Evolutionary conservation across 2,329 filamentous ascomycete genomes (phyloP), one percentile per base, ranked within the genome.

Genomic region (Apiospora sp.): DNA sequence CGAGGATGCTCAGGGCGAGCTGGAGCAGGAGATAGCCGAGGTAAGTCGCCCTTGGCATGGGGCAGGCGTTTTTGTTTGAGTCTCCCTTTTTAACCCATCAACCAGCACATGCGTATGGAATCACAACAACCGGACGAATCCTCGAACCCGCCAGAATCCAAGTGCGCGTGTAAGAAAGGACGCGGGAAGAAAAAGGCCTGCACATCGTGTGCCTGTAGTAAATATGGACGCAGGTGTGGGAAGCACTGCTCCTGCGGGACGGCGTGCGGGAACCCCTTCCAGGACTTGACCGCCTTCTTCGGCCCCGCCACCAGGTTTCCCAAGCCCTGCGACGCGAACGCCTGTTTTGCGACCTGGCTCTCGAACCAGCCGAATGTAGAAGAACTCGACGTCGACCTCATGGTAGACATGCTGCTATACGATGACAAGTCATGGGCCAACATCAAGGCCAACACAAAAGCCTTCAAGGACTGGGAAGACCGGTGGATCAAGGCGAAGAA

Each of bases 161-260:
- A 77, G 69, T 81, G 80, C 69, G 75, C 78, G 30, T 81, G 80
- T 71, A 81, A 81, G 58, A 81, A 80, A 49, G 79, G 79, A 13
- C 79, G 80, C 3, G 80, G 80, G 2, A 80, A 80, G 73, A 81
- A 81, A 75, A 81, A 80, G 70, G 76, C 78, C 30, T 81, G 80
- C 67, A 74, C 76, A 24, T 77, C 77, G n/a, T 81, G 80, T 34
- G 78, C 74, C 68, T 81, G 80, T 61, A 81, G 78, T 71, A 80
- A 78, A 74, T 79, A 81, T 41, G 80, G 80, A 13, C 73, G 78
- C 12, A 74, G 74, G 64, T 81, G 80, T 64, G 78, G 74, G 30
- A 58, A 77, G 61, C 71, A 75, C 24, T 81, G 80, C 72, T 76
- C 77, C 30, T 81, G 80, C 71, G 77, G 78, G 2, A 75, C 75